Conservation (phyloP, 1,139 yeast genomes). For the Protomyces pachydermus region DNA sequence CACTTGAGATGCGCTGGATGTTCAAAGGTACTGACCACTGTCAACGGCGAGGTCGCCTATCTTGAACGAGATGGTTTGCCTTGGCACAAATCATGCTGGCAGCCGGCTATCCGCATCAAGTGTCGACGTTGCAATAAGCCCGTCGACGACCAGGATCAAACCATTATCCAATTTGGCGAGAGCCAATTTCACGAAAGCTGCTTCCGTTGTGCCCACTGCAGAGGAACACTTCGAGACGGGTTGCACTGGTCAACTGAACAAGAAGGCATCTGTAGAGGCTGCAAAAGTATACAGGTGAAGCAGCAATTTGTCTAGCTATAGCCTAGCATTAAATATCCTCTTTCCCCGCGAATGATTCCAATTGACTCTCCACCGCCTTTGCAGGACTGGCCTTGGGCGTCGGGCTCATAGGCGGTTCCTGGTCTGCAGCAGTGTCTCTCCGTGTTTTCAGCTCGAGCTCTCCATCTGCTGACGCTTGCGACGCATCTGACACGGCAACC, state of each 20-base stretch:
- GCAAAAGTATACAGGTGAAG: conserved; percentile 14
- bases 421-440: neutral
- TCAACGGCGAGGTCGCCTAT: neutral
- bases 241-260: conserved; percentile 36
- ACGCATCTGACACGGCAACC: neutral
- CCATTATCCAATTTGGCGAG: conserved; percentile 29
- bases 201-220: conserved; percentile 38
- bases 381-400: neutral
- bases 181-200: conserved; percentile 36
- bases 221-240: conserved; percentile 37
- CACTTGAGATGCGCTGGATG: conserved; percentile 41
- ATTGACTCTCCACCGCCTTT: neutral
- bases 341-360: neutral
- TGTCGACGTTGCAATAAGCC: conserved; percentile 14
- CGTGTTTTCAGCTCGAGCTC: neutral
- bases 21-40: conserved; percentile 4
- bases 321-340: neutral
- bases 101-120: neutral
- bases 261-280: conserved; percentile 22
- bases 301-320: neutral
- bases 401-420: neutral
- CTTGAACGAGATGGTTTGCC: conserved; percentile 16
- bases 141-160: conserved; percentile 5
- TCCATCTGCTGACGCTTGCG: neutral
- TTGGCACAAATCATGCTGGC: conserved; percentile 18